Base-by-base conservation (phyloP, 2,329 filamentous ascomycete species). In the Acephala macrosclerotiorum region DNA sequence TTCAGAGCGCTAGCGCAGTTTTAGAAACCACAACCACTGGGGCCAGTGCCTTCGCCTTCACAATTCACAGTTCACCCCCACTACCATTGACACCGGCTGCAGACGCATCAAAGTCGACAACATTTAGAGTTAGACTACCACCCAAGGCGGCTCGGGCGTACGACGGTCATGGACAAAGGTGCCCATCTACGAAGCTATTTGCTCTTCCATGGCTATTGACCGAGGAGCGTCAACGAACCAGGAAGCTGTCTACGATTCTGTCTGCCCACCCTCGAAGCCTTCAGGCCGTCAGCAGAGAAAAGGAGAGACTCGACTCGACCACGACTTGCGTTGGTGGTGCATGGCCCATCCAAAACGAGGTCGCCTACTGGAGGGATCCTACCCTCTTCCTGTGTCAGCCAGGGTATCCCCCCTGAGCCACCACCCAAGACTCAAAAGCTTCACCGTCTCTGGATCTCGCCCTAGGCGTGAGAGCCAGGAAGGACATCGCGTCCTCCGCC, bases 391-490 rank as follows among this genome's bases (percentile, higher is more conserved):
- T 59, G 61, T 38, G 45, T 64, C 66, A 63, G 61, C 38, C 55
- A 36, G n/a, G n/a, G n/a, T n/a, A n/a, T n/a, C n/a, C 49, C 59
- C 64, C 66, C 66, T 66, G 65, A 66, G 63, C 61, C 61, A n/a
- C n/a, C n/a, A n/a, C n/a, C n/a, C n/a, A 33, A 33, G 29, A 33
- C 29, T 33, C 29, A 4, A 33, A 9, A 33, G 29, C 29, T 33
- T 33, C 29, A n/a, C n/a, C n/a, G n/a, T n/a, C 9, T 33, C 29
- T 33, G 29, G 29, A 33, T 33, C 29, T 33, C 29, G 20, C 33
- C 55, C 33, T 18, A 42, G 38, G 38, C 38, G 38, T 42, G 38
- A 42, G 29, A 33, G 29, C 9, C 29, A 33, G 29, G 9, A 20
- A 49, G 20, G 45, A 26, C 49, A 29, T 58, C 26, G 53, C 26